Evolutionary conservation across 257 asterid genomes (phyloP).

Genomic region (Paraleonurus japonicus): DNA sequence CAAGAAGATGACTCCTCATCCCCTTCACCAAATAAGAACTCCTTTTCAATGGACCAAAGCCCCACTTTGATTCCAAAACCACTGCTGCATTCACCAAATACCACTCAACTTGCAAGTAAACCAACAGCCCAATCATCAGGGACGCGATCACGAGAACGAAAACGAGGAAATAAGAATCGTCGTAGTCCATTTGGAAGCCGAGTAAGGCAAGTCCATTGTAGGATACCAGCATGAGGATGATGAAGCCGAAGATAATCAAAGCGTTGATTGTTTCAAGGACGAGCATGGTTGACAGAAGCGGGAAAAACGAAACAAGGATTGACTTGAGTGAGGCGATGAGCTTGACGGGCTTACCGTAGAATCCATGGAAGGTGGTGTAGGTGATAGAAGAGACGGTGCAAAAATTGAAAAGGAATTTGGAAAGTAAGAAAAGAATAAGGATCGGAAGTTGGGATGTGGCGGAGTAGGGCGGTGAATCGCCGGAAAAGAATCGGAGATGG

Average conservation of each 20-base stretch:
- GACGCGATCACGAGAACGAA: constrained; percentile 18
- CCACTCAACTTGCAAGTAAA: constrained; percentile 59
- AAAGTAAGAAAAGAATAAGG: constrained; percentile 15
- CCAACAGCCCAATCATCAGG: constrained; percentile 19
- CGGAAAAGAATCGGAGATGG: constrained; percentile 29
- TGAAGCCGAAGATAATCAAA: background rate
- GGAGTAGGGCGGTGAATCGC: constrained; percentile 19
- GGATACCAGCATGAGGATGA: constrained; percentile 6
- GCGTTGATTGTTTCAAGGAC: constrained; percentile 14
- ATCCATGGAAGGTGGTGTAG: constrained; percentile 62
- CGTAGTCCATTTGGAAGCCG: constrained; percentile 40
- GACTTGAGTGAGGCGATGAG: constrained; percentile 53
- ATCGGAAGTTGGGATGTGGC: constrained; percentile 7
- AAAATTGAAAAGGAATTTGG: constrained; percentile 27
- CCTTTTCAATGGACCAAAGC: constrained; percentile 52
- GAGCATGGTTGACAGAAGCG: constrained; percentile 34
- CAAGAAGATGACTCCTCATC: constrained; percentile 44
- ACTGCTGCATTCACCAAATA: constrained; percentile 44
- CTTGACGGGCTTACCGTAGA: constrained; percentile 59
- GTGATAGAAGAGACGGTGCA: constrained; percentile 53
- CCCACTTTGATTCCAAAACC: constrained; percentile 75
- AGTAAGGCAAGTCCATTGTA: constrained; percentile 19
- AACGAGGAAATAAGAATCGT: constrained; percentile 20
- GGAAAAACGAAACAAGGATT: constrained; percentile 39
- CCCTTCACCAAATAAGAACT: constrained; percentile 62